Conservation (phyloP, 805 yeast species). For the Saccharomycopsis sp. region DNA sequence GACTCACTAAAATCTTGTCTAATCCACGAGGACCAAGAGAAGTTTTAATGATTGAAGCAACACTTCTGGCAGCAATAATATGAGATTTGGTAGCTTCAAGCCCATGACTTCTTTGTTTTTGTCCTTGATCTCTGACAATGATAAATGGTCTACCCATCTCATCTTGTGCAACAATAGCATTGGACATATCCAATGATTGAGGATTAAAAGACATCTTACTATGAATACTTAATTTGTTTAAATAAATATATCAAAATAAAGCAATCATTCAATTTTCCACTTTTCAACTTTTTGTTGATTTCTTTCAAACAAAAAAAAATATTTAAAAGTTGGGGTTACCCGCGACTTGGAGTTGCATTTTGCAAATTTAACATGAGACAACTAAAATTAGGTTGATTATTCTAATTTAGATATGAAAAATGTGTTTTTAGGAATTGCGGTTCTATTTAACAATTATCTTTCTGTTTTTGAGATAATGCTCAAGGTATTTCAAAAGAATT, state of each 20-base stretch:
- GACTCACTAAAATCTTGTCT: constrained; percentile 89
- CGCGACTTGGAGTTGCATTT: no score
- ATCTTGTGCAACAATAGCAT: constrained; percentile 98
- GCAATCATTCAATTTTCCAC: no score
- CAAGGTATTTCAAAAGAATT: no score
- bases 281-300: not conserved
- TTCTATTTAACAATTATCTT: no score
- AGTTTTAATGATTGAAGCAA: constrained; percentile 91
- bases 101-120: constrained; percentile 59
- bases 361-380: no score
- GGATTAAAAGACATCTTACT: constrained; percentile 24
- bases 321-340: not conserved
- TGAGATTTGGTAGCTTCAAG: constrained; percentile 76
- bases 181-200: constrained; percentile 82
- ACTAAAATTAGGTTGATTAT: no score
- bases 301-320: no score
- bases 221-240: no score
- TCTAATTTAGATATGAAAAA: no score
- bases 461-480: no score
- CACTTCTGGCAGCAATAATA: constrained; percentile 97
- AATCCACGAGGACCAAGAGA: constrained; percentile 98
- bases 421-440: no score
- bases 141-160: constrained; percentile 99
- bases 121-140: constrained; percentile 81
- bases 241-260: no score